Evolutionary conservation across 495 filamentous ascomycete genomes (phyloP).

Genomic region (Trichoderma virens): DNA sequence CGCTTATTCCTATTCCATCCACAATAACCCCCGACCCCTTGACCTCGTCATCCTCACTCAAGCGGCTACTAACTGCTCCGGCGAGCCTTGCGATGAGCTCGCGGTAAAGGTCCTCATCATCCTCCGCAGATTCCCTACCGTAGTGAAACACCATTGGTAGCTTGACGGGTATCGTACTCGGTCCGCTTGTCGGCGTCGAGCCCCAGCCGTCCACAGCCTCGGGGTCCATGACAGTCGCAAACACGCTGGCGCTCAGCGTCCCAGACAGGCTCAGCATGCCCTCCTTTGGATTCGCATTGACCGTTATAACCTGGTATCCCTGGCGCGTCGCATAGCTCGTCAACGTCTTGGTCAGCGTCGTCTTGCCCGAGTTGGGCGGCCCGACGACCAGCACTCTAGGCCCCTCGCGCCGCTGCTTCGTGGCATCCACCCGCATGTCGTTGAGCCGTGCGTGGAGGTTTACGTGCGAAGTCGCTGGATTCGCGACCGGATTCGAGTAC

Average conservation of each 20-base stretch:
- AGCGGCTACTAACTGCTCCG: slow-evolving; percentile 65
- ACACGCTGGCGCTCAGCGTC: slow-evolving; percentile 73
- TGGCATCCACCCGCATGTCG: slow-evolving; percentile 48
- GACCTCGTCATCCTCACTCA: slow-evolving; percentile 67
- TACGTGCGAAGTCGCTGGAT: slow-evolving; percentile 70
- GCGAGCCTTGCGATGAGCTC: slow-evolving; percentile 69
- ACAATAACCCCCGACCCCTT: slow-evolving; percentile 72
- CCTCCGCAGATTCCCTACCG: slow-evolving; percentile 66
- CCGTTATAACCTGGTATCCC: slow-evolving; percentile 71
- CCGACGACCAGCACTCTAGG: slow-evolving; percentile 83
- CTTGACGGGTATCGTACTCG: slow-evolving; percentile 81
- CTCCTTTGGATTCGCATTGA: slow-evolving; percentile 81
- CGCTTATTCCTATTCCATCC: slow-evolving; percentile 69
- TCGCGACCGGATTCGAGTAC: slow-evolving; percentile 74
- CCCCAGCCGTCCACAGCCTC: slow-evolving; percentile 75
- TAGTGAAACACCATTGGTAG: slow-evolving; percentile 88
- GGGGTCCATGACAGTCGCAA: slow-evolving; percentile 78
- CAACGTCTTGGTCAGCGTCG: slow-evolving; percentile 71
- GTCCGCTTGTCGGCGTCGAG: slow-evolving; percentile 77
- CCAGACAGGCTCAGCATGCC: slow-evolving; percentile 81
- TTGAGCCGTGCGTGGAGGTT: slow-evolving; percentile 87
- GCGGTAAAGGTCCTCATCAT: slow-evolving; percentile 64
- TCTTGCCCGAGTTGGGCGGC: slow-evolving; percentile 75
- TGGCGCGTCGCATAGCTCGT: slow-evolving; percentile 71
- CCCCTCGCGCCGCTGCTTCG: slow-evolving; percentile 44